Evolutionary conservation across 1,139 yeast species (phyloP), one percentile per base, ranked within the genome.

Genomic region (Eremothecium coryli): DNA sequence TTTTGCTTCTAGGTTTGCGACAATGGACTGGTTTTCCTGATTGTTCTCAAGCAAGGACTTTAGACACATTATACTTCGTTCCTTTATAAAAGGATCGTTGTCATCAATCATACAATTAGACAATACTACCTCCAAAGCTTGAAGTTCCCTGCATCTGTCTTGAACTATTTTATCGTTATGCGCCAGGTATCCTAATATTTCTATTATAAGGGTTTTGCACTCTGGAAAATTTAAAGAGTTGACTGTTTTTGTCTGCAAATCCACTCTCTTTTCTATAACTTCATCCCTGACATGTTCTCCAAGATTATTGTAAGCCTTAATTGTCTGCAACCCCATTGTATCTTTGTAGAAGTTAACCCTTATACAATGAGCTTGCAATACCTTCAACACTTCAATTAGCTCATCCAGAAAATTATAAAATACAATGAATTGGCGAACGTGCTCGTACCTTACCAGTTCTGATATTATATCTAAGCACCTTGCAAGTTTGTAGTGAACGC

Each of bases 81-180:
- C 98, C 43, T 84, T 81, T 40, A 90, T 79, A 50, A 69, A 86
- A 0, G 97, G 97, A 49, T 90, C 93, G 50, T 81, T 76, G 33
- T 76, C 79, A 55, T 90, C 98, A 31, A 90, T 77, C 26, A 80
- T 71, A 60, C 96, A 86, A 46, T 78, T 82, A 2, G 93, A 82
- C 17, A 90, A 62, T 0, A 88, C 67, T 14, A 84, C 58, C 37
- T 76, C 81, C 7, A 90, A 56, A 0, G 88, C 94, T 34, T 80
- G 84, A 1, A 66, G 49, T 24, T 70, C 70, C 30, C 96, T 65
- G 17, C 82, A 66, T 31, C 61, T 53, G 40, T 88, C 90, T 52
- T 88, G 96, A 2, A 73, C 68, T 3, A 62, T 63, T 35, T 59
- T 62, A 33, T 76, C 69, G 2, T 68, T 64, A 41, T 68, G 69